phyloP scores from a whole-genome alignment of 179 eudicot species.

The Camellia oleifera region DNA sequence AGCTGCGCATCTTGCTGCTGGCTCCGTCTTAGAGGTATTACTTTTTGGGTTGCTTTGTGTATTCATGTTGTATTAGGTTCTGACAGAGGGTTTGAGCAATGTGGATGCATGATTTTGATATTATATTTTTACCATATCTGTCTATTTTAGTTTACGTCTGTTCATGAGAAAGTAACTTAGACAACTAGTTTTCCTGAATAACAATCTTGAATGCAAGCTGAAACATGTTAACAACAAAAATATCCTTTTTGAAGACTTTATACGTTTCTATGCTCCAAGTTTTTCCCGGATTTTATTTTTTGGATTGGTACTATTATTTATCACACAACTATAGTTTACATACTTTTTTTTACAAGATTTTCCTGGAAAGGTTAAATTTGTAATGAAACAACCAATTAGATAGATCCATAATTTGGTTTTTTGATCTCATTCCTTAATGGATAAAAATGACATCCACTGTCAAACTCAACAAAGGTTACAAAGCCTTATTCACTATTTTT shows the following conservation, averaged over 20 bases:
- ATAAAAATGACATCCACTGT: neutral
- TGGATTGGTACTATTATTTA: too few relatives aligned
- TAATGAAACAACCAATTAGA: neutral
- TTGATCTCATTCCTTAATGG: neutral
- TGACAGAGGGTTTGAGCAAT: neutral
- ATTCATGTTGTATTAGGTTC: neutral
- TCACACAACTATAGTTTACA: neutral
- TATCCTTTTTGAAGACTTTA: neutral
- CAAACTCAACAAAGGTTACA: neutral
- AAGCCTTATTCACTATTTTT: neutral
- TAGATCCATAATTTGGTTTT: neutral
- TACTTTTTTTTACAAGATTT: neutral
- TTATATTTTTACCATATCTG: neutral
- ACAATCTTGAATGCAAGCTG: neutral
- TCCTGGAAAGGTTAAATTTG: neutral
- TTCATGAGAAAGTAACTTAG: neutral
- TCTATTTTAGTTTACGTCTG: neutral
- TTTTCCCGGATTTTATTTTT: neutral
- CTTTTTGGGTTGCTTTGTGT: neutral
- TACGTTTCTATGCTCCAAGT: neutral
- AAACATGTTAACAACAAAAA: neutral
- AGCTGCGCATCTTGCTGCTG: slow-evolving; percentile 96
- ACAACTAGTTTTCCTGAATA: neutral
- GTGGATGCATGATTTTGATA: neutral
- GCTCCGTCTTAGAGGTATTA: slow-evolving; percentile 81